Evolutionary conservation across 1,284 basidiomycete species (phyloP), one percentile per base, ranked within the genome.

Genomic region (Fomitopsis pinicola): DNA sequence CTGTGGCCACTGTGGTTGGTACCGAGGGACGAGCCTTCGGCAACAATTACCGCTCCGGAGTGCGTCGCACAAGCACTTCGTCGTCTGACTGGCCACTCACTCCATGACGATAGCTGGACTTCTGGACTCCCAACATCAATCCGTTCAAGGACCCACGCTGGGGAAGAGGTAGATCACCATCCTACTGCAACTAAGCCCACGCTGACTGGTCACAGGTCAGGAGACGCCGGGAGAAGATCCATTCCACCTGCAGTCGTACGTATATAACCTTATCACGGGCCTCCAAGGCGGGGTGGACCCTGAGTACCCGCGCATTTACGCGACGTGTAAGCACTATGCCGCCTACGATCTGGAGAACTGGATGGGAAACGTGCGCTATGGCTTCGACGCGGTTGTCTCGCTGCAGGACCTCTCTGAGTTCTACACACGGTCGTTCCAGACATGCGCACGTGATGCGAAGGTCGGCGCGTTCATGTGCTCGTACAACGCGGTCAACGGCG

Each of bases 221-320:
- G 84, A 85, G 70, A 85, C 83, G 0, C 83, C 82, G 3, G 83
- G 83, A 58, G 84, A 86, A 71, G 84, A 86, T 58, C 78, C 83
- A 0, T 81, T 79, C 71, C 82, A 80, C 62, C 73, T 81, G 44
- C 70, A 80, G 0, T 79, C 78, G 72, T 86, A 85, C 63, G 82
- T 84, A 28, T 78, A 78, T 68, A 79, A 79, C 65, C 75, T 84
- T 57, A 76, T 85, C 42, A 71, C 79, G 8, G 84, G 83, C 0
- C 74, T 85, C 2, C 83, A 85, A 68, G 83, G 83, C 12, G 83
- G 83, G 2, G 73, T 84, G 42, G 80, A 82, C 59, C 82, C 83
- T 2, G 68, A 76, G 55, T 79, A 77, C 71, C 83, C 84, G 45
- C 50, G 46, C 68, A 69, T 84, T 61, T 73, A 78, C 12, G 81